Conservation (phyloP, 2,329 filamentous ascomycete genomes). For the Fusarium camptoceras region DNA sequence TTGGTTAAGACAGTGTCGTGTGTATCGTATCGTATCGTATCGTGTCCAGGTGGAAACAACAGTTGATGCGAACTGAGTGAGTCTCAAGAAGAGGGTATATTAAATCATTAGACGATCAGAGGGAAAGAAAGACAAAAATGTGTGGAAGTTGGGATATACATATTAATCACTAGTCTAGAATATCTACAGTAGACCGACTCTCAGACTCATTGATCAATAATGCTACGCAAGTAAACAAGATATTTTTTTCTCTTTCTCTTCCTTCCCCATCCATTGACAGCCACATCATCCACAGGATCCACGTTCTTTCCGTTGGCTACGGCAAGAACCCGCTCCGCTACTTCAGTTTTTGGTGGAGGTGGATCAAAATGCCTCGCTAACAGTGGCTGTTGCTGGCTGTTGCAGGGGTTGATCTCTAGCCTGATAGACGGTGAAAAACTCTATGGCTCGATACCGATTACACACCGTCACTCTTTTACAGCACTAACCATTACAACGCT, state of each 20-base stretch:
- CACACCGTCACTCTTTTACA: conserved; percentile 33
- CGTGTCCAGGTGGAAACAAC: conserved; percentile 16
- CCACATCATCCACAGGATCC: conserved; percentile 45
- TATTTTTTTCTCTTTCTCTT: conserved; percentile 13
- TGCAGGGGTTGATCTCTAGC: not conserved
- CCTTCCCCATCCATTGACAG: conserved; percentile 45
- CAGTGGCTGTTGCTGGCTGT: not conserved
- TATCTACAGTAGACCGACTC: conserved; percentile 27
- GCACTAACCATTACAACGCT: not conserved
- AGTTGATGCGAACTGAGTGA: conserved; percentile 16
- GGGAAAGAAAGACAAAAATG: not conserved
- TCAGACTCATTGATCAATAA: conserved; percentile 1
- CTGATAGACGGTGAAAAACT: conserved; percentile 39
- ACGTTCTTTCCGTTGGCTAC: conserved; percentile 37
- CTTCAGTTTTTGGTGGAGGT: conserved; percentile 17
- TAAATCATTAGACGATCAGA: conserved; percentile 14
- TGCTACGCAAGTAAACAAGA: conserved; percentile 37
- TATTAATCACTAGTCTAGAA: not conserved
- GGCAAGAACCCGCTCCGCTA: conserved; percentile 34
- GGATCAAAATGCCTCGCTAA: conserved; percentile 1
- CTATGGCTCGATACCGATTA: conserved; percentile 34
- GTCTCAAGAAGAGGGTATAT: conserved; percentile 17
- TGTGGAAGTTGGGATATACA: conserved; percentile 34
- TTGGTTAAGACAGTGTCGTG: conserved; percentile 7
- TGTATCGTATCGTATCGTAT: conserved; percentile 2